Evolutionary conservation across 805 yeast species (phyloP).

Genomic region (Crinitomyces ghanaensis): DNA sequence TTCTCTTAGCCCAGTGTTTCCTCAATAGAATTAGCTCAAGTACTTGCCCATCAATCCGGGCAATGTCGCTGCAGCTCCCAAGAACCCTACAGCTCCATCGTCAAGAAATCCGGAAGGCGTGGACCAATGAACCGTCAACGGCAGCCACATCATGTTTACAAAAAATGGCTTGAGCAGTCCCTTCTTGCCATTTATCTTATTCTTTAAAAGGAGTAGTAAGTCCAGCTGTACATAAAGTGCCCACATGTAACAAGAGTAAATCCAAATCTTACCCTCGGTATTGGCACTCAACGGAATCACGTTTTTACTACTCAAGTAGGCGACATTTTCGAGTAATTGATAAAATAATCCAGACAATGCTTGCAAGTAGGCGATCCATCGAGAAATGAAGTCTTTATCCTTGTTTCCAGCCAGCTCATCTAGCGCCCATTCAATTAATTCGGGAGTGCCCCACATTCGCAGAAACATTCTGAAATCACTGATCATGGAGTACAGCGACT

Average conservation of each 20-base stretch:
- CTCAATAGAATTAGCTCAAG: no score
- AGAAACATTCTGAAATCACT: constrained; percentile 28
- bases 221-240: constrained; percentile 29
- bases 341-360: constrained; percentile 26
- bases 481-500: constrained; percentile 17
- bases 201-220: constrained; percentile 17
- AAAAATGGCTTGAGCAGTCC: constrained; percentile 19
- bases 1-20: no score
- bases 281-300: constrained; percentile 22
- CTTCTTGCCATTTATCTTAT: constrained; percentile 4
- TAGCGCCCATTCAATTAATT: constrained; percentile 27
- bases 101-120: constrained; percentile 24
- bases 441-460: constrained; percentile 29
- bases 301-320: constrained; percentile 28
- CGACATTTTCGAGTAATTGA: constrained; percentile 32
- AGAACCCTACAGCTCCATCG: constrained; percentile 26
- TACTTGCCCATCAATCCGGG: no score
- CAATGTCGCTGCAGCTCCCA: constrained; percentile 28
- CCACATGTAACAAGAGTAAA: constrained; percentile 28
- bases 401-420: constrained; percentile 21
- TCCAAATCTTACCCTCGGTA: constrained; percentile 26
- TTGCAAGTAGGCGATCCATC: constrained; percentile 25
- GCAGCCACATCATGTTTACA: constrained; percentile 31
- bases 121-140: constrained; percentile 34
- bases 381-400: constrained; percentile 21